phyloP scores from a whole-genome alignment of 2,329 filamentous ascomycete species.

The Chrysoporthe puriensis region DNA sequence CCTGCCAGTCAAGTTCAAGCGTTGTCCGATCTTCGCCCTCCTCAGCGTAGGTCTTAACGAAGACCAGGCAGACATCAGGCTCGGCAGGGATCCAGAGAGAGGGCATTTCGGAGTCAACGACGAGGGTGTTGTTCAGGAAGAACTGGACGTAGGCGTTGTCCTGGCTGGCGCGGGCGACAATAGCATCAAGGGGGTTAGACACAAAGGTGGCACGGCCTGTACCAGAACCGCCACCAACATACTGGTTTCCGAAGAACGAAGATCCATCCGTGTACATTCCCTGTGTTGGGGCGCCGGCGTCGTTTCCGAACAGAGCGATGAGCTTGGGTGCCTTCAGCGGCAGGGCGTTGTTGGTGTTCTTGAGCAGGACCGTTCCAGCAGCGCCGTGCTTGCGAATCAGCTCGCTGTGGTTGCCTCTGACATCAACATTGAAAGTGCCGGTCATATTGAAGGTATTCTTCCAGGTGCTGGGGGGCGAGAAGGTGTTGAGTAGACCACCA shows the following conservation, averaged over 20 bases:
- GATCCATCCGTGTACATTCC: conserved; percentile 68
- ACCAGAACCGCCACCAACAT: conserved; percentile 64
- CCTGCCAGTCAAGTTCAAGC: conserved; percentile 62
- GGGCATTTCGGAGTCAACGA: conserved; percentile 42
- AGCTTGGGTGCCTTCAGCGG: conserved; percentile 62
- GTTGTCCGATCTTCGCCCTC: conserved; percentile 63
- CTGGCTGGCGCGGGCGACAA: conserved; percentile 52
- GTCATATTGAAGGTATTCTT: conserved; percentile 46
- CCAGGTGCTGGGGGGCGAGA: conserved; percentile 53
- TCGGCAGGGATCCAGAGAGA: conserved; percentile 51
- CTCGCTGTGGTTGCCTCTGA: conserved; percentile 57
- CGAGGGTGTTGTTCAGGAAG: conserved; percentile 48
- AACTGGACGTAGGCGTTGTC: conserved; percentile 48
- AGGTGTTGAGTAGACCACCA: conserved; percentile 51
- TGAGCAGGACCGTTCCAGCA: conserved; percentile 69
- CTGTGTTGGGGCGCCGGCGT: conserved; percentile 69
- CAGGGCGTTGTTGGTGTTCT: conserved; percentile 66
- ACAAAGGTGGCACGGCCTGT: conserved; percentile 57
- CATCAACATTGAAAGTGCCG: conserved; percentile 47
- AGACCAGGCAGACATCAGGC: conserved; percentile 69
- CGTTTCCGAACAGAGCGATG: conserved; percentile 59
- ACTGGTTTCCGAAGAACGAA: conserved; percentile 63
- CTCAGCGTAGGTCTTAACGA: conserved; percentile 67
- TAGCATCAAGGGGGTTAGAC: conserved; percentile 58
- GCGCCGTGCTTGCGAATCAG: conserved; percentile 59